Conservation (phyloP, 768 basidiomycete species). For the Leccinum pellstonianum region DNA sequence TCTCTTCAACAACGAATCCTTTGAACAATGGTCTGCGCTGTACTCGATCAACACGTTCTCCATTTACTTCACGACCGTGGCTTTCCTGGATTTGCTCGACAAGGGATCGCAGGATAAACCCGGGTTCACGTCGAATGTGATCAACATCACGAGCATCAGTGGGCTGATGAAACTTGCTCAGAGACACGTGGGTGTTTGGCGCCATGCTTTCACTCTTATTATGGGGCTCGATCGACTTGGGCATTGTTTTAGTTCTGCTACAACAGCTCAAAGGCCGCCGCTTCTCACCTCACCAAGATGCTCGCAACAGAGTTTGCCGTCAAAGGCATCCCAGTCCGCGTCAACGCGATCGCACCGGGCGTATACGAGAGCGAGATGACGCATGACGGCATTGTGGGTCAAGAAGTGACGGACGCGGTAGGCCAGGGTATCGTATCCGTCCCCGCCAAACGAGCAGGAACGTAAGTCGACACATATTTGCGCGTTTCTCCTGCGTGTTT, state of each 20-base stretch:
- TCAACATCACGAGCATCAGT: slow-evolving; percentile 79
- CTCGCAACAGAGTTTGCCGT: slow-evolving; percentile 73
- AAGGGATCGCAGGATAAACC: slow-evolving; percentile 62
- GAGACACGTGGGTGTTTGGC: slow-evolving; percentile 59
- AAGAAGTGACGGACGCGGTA: slow-evolving; percentile 49
- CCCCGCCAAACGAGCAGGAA: slow-evolving; percentile 62
- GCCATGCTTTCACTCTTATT: background rate
- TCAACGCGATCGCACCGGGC: slow-evolving; percentile 75
- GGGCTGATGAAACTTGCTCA: slow-evolving; percentile 70
- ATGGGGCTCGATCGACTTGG: background rate
- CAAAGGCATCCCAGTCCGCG: slow-evolving; percentile 64
- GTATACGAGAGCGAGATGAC: slow-evolving; percentile 81
- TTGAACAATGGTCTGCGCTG: slow-evolving; percentile 60
- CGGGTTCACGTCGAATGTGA: slow-evolving; percentile 60
- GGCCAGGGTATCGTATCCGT: slow-evolving; percentile 60
- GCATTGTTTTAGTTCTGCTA: slow-evolving; percentile 61
- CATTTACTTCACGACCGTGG: slow-evolving; percentile 74
- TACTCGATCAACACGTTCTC: slow-evolving; percentile 72
- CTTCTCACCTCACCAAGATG: slow-evolving; percentile 74
- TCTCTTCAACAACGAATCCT: slow-evolving; percentile 65
- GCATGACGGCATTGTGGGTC: slow-evolving; percentile 42
- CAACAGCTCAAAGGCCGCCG: slow-evolving; percentile 79
- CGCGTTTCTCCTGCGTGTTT: background rate
- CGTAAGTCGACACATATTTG: slow-evolving; percentile 44
- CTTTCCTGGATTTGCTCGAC: slow-evolving; percentile 72